phyloP scores from a whole-genome alignment of 2,329 filamentous ascomycete genomes.

The Colletotrichum sp. region DNA sequence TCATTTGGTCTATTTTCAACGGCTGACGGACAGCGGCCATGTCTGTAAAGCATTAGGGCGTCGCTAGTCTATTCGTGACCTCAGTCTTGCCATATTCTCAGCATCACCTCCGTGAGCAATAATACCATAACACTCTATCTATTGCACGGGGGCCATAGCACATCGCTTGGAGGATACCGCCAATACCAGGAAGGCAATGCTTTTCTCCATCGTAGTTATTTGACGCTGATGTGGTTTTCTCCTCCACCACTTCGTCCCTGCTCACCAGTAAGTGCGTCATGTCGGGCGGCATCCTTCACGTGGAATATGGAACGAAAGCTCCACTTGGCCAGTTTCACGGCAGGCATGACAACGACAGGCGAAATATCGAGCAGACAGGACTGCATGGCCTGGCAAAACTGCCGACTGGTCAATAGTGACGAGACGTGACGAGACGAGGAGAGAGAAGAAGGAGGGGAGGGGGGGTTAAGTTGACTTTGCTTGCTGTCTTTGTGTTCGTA shows the following conservation, averaged over 20 bases:
- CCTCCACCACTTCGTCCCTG: not conserved
- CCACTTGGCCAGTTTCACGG: not conserved
- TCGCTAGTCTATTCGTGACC: not conserved
- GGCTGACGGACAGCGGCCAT: not conserved
- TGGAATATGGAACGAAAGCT: not conserved
- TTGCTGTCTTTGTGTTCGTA: not conserved
- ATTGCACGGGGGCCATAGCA: not conserved
- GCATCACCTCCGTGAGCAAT: not conserved
- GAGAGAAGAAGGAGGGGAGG: not conserved
- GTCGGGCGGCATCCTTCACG: not conserved
- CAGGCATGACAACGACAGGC: not conserved
- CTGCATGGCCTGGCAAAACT: not conserved
- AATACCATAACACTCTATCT: not conserved
- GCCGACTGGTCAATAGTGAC: not conserved
- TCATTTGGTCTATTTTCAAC: not conserved
- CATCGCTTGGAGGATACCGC: not conserved
- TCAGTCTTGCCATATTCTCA: not conserved
- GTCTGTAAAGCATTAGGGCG: not conserved
- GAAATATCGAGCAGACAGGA: not conserved
- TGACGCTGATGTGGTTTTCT: not conserved
- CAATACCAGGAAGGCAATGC: not conserved
- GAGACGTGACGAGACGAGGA: not conserved
- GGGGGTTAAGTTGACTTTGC: not conserved
- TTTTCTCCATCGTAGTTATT: not conserved
- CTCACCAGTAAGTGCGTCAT: not conserved